Percentiles rank a stretch among this genome's conserved stretches.
Evolutionary conservation across 169 alveolate species (phyloP).

Genomic region (Ichthyophthirius multifiliis): DNA sequence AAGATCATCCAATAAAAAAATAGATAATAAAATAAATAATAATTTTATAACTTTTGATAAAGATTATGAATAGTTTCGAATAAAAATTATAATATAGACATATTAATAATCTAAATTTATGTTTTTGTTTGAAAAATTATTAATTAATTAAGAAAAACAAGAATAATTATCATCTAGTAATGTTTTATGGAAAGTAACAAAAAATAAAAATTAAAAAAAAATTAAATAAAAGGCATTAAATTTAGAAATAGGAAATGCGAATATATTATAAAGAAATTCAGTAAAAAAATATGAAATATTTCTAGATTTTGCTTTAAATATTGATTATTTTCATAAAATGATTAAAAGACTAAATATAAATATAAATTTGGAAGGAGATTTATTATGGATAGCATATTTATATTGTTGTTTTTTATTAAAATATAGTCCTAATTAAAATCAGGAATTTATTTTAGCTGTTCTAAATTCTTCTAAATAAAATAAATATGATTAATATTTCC

Average conservation of each 20-base stretch:
- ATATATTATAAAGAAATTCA: background rate
- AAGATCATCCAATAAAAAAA: background rate
- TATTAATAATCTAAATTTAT: background rate
- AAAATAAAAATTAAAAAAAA: background rate
- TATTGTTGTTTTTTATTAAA: background rate
- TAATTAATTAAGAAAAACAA: too few species aligned
- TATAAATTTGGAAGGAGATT: background rate
- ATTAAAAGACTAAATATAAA: constrained; percentile 1
- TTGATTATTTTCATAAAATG: background rate
- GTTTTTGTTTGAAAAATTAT: background rate
- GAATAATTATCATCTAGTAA: too few species aligned
- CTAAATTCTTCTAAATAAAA: background rate
- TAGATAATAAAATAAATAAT: background rate
- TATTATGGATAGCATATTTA: background rate
- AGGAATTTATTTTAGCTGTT: background rate
- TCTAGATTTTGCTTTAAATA: background rate
- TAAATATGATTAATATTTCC: background rate
- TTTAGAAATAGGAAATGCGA: background rate
- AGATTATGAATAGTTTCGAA: too few species aligned
- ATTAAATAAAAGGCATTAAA: background rate
- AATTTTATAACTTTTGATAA: background rate
- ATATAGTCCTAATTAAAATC: background rate
- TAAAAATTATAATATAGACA: background rate
- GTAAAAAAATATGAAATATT: background rate
- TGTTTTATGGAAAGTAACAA: background rate